A percentile compares a stretch with the other conserved stretches of the same genome.
phyloP scores from a whole-genome alignment of 306 rosid genomes.

The Vachellia pachyceras region DNA sequence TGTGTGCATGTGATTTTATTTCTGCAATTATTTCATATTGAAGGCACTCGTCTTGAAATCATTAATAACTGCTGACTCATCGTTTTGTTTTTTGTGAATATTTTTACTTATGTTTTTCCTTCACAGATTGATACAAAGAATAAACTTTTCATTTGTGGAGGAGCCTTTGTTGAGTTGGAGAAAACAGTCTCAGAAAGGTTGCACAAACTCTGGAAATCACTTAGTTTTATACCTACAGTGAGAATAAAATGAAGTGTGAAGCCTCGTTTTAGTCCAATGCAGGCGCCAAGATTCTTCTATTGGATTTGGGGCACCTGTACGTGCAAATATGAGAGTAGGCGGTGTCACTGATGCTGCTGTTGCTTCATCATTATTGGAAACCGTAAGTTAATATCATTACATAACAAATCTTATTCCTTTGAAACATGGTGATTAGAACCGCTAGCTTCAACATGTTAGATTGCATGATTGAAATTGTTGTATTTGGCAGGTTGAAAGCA shows the following conservation, averaged over 20 bases:
- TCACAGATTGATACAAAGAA: slow-evolving; percentile 95
- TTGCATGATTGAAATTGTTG: slow-evolving; percentile 13
- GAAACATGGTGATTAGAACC: slow-evolving; percentile 12
- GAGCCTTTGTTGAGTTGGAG: slow-evolving; percentile 95
- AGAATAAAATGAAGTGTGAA: slow-evolving; percentile 11
- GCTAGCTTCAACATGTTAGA: slow-evolving; percentile 34
- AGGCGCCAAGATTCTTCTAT: slow-evolving; percentile 96
- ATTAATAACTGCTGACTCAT: slow-evolving; percentile 27
- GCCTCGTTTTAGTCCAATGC: slow-evolving; percentile 30
- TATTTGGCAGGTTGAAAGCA: slow-evolving; percentile 84
- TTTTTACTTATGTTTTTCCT: slow-evolving; percentile 31
- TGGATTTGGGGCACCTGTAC: slow-evolving; percentile 96
- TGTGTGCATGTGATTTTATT: slow-evolving; percentile 10
- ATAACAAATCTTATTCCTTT: slow-evolving; percentile 27
- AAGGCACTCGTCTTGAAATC: slow-evolving; percentile 6
- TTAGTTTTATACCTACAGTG: neutral
- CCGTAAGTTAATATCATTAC: slow-evolving; percentile 54
- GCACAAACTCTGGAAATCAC: slow-evolving; percentile 37
- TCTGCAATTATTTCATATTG: slow-evolving; percentile 10
- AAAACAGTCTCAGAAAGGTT: slow-evolving; percentile 99
- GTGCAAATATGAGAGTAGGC: slow-evolving; percentile 89
- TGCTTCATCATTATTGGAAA: slow-evolving; percentile 82
- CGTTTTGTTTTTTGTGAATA: slow-evolving; percentile 2
- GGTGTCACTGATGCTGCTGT: slow-evolving; percentile 82
- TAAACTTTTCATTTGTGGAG: slow-evolving; percentile 96